These are phyloP conservation scores for Amanita exitialis DNA, from an alignment of 768 basidiomycete species.

Conservation along the genomic window DNA sequence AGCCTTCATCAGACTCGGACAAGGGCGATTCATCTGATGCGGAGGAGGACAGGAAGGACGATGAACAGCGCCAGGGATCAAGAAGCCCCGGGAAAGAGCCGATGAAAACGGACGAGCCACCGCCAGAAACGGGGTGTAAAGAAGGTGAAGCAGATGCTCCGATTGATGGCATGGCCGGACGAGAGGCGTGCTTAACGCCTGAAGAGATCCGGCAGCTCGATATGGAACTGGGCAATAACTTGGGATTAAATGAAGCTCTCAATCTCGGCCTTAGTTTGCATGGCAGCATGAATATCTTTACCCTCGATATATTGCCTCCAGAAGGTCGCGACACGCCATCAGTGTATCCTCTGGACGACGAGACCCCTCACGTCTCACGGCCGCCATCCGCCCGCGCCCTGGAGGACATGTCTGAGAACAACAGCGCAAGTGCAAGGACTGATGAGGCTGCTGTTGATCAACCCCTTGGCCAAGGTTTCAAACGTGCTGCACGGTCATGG, in stretches of 20 bases:
- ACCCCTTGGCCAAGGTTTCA: neutral
- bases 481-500: neutral
- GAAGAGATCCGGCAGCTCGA: slow-evolving; percentile 27
- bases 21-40: slow-evolving; percentile 26
- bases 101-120: neutral
- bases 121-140: slow-evolving; percentile 3
- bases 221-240: slow-evolving; percentile 25
- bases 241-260: slow-evolving; percentile 27
- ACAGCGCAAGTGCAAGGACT: slow-evolving; percentile 9
- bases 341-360: slow-evolving; percentile 26
- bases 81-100: neutral
- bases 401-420: slow-evolving; percentile 10
- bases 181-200: slow-evolving; percentile 11
- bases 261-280: slow-evolving; percentile 28
- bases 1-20: slow-evolving; percentile 9
- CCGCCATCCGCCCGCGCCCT: slow-evolving; percentile 15
- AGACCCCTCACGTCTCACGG: slow-evolving; percentile 18
- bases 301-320: slow-evolving; percentile 24
- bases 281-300: slow-evolving; percentile 29
- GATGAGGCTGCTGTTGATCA: neutral
- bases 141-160: slow-evolving; percentile 1
- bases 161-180: neutral
- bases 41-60: slow-evolving; percentile 13
- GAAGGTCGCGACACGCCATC: slow-evolving; percentile 27
- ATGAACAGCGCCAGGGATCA: neutral